Conservation (phyloP, 1,284 basidiomycete genomes). For the Cryptococcus maquisensis region DNA sequence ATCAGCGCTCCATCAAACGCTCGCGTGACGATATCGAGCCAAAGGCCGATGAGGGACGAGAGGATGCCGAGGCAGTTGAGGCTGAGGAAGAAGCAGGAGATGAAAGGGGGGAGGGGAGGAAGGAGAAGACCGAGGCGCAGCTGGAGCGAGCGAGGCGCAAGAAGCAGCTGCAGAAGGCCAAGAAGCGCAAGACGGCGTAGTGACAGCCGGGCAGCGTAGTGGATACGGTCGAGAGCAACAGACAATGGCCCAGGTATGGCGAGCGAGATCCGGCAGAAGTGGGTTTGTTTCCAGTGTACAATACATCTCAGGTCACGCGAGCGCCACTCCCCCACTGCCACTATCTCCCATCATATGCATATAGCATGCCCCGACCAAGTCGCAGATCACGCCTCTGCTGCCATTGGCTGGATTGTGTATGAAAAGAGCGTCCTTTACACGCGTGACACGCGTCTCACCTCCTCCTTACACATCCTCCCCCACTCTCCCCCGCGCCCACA, state of each 20-base stretch:
- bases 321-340: no score
- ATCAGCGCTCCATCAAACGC: background rate
- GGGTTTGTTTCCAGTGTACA: background rate
- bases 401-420: background rate
- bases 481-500: no score
- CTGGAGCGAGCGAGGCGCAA: conserved; percentile 35
- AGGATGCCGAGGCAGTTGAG: background rate
- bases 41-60: background rate
- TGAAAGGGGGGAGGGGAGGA: background rate
- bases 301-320: background rate
- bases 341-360: no score
- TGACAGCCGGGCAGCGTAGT: background rate
- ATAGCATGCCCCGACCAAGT: no score
- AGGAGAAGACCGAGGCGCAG: conserved; percentile 36
- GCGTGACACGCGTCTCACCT: background rate
- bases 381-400: background rate
- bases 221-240: no score
- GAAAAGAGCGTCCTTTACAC: conserved; percentile 1
- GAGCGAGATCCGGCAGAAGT: no score
- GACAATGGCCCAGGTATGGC: no score
- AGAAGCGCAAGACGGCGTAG: conserved; percentile 19
- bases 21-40: background rate
- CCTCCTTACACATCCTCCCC: background rate
- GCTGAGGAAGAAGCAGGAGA: conserved; percentile 1
- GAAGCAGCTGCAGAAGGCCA: conserved; percentile 36